Conservation (phyloP, 139 green algal genomes). For the Pseudopediastrum boryanum region DNA sequence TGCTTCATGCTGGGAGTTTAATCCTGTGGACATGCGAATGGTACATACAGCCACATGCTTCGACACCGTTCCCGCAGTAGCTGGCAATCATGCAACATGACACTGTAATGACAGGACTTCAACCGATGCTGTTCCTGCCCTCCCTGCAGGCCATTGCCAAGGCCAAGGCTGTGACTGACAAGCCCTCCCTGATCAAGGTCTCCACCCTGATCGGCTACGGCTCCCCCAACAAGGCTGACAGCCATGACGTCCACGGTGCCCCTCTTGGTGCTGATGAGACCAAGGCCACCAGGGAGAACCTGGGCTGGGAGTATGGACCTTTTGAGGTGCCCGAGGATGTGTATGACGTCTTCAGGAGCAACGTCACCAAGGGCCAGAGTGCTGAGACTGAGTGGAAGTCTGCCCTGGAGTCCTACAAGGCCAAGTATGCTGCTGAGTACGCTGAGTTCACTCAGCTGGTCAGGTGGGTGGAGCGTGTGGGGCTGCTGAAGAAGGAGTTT, state of each 20-base stretch:
- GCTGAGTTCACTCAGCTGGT: slow-evolving; percentile 66
- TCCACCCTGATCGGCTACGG: slow-evolving; percentile 99
- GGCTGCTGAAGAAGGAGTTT: too few relatives aligned
- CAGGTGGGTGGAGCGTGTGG: too few relatives aligned
- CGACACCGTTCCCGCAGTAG: too few relatives aligned
- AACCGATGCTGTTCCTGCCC: slow-evolving; percentile 22
- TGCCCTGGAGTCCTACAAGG: slow-evolving; percentile 62
- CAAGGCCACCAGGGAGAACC: slow-evolving; percentile 90
- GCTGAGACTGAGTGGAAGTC: slow-evolving; percentile 84
- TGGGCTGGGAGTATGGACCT: slow-evolving; percentile 90
- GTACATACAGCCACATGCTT: too few relatives aligned
- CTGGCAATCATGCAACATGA: too few relatives aligned
- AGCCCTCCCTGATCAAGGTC: slow-evolving; percentile 96
- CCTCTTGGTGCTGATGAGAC: slow-evolving; percentile 96
- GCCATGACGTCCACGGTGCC: slow-evolving; percentile 96
- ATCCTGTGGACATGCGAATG: too few relatives aligned
- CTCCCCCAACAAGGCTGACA: slow-evolving; percentile 98
- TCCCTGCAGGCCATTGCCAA: slow-evolving; percentile 37
- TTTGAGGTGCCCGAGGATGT: slow-evolving; percentile 95
- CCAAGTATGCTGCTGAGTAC: slow-evolving; percentile 75
- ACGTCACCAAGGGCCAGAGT: slow-evolving; percentile 56
- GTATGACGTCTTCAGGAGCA: slow-evolving; percentile 55
- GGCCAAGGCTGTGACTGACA: slow-evolving; percentile 93
- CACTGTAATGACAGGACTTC: too few relatives aligned
- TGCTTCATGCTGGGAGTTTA: too few relatives aligned